Conservation (phyloP, 2,329 filamentous ascomycete genomes). For the Microascus cirrosus region DNA sequence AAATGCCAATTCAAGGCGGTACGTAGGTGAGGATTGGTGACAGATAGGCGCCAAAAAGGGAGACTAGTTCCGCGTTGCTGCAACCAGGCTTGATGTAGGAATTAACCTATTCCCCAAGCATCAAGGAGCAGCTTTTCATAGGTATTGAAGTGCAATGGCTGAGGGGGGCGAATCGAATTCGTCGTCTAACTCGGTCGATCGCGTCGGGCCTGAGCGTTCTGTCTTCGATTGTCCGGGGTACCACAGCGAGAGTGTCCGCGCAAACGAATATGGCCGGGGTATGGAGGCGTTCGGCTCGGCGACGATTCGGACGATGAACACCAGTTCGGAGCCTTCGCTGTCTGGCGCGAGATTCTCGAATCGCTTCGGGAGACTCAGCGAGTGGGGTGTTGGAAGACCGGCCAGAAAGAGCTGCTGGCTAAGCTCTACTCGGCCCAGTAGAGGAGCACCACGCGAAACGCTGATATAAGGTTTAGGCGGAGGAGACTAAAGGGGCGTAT, state of each 20-base stretch:
- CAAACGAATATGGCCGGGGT: neutral
- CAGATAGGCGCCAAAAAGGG: neutral
- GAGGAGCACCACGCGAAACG: neutral
- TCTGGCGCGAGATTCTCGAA: neutral
- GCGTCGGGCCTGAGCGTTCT: neutral
- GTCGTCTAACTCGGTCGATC: neutral
- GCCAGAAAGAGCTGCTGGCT: neutral
- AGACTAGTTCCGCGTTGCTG: no score
- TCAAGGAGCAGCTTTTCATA: slow-evolving; percentile 1
- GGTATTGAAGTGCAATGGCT: neutral
- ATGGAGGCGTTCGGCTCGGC: neutral
- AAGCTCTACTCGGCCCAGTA: neutral
- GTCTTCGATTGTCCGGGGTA: neutral
- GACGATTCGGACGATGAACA: neutral
- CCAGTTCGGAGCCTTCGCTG: neutral
- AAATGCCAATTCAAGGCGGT: neutral
- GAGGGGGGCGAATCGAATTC: neutral
- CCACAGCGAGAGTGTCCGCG: neutral
- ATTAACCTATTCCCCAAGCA: neutral
- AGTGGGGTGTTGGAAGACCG: neutral
- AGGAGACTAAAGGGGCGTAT: neutral
- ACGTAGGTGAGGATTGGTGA: neutral
- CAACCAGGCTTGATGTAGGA: no score
- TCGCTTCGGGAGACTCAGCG: neutral
- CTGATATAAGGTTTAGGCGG: neutral